These are phyloP conservation scores for Sanguinoderma infundibulare DNA, from an alignment of 1,284 basidiomycete species.

Conservation along the genomic window DNA sequence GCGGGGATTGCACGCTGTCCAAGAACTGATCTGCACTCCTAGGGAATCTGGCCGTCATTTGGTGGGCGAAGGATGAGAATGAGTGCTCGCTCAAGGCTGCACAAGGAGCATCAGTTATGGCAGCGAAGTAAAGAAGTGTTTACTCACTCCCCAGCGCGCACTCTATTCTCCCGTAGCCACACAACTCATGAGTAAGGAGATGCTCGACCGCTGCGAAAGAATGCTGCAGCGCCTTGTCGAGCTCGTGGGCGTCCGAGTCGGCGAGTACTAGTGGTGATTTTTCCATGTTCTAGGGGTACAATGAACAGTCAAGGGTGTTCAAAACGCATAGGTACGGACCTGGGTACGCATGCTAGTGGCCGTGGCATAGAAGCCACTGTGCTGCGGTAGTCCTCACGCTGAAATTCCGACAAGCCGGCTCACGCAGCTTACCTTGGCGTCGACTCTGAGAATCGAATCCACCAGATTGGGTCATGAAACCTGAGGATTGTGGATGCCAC, in stretches of 20 bases:
- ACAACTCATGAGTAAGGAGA: background rate
- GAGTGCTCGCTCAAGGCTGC: background rate
- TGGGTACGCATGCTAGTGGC: background rate
- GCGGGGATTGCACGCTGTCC: background rate
- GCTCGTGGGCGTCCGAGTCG: background rate
- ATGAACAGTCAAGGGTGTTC: background rate
- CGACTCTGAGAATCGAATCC: too few species aligned
- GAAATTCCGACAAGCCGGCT: too few species aligned
- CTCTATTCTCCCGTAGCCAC: background rate
- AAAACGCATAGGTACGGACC: too few species aligned
- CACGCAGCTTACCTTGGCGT: too few species aligned
- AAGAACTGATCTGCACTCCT: background rate
- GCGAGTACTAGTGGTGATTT: background rate
- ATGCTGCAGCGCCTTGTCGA: background rate
- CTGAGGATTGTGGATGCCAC: too few species aligned
- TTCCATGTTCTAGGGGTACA: background rate
- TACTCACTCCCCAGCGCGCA: background rate
- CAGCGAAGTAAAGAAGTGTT: background rate
- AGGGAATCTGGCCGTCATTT: background rate
- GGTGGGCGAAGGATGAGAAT: background rate
- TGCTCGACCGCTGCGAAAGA: background rate
- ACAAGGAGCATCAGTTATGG: background rate
- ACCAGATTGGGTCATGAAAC: too few species aligned
- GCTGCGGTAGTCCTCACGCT: conserved; percentile 4
- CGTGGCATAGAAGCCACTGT: background rate